Evolutionary conservation across 495 filamentous ascomycete species (phyloP).

Genomic region (Tetracladium setigerum): DNA sequence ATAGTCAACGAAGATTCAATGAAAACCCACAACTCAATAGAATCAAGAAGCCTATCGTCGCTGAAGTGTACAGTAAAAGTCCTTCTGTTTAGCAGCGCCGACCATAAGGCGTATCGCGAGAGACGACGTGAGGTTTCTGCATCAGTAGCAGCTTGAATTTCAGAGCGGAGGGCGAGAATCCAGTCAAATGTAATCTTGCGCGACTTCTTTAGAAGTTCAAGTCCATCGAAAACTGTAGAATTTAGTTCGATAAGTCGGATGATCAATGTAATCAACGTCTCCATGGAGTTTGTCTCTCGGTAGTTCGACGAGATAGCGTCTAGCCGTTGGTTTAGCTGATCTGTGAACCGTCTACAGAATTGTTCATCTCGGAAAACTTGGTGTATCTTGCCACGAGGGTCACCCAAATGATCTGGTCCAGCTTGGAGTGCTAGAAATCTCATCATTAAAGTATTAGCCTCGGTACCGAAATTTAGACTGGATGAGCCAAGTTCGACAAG

Average conservation of each 20-base stretch:
- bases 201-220: constrained; percentile 17
- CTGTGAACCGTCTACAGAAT: constrained; percentile 36
- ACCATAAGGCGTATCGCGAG: constrained; percentile 35
- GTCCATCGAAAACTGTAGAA: background rate
- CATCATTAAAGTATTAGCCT: constrained; percentile 33
- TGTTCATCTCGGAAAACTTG: constrained; percentile 32
- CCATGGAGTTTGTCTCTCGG: constrained; percentile 42
- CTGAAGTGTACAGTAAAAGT: constrained; percentile 33
- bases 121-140: constrained; percentile 22
- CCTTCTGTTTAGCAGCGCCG: constrained; percentile 41
- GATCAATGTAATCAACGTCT: constrained; percentile 35
- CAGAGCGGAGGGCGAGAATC: constrained; percentile 35
- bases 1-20: constrained; percentile 21
- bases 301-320: constrained; percentile 34
- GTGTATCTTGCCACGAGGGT: constrained; percentile 34
- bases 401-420: constrained; percentile 29
- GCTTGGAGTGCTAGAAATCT: constrained; percentile 36
- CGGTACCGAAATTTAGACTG: constrained; percentile 45
- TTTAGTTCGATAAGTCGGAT: constrained; percentile 23
- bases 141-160: constrained; percentile 34
- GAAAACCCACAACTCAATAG: constrained; percentile 18
- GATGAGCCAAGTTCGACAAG: constrained; percentile 42
- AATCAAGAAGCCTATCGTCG: background rate
- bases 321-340: constrained; percentile 34
- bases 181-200: constrained; percentile 28